phyloP scores from a whole-genome alignment of 129 eudicot species.

The Sambucus nigra region DNA sequence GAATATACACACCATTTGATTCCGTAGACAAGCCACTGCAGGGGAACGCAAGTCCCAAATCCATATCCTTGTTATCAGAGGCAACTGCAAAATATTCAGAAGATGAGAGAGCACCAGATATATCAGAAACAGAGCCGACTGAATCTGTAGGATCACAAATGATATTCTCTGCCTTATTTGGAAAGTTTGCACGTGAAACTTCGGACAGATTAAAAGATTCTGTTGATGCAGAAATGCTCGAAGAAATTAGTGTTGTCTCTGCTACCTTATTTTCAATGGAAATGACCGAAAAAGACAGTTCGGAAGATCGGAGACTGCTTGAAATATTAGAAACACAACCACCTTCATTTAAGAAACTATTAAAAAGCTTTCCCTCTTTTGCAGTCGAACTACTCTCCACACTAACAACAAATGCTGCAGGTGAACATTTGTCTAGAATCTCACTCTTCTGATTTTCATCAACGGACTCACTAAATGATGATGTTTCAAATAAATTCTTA shows the following conservation, averaged over 20 bases:
- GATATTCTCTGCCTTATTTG: conserved; percentile 15
- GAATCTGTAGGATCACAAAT: conserved; percentile 9
- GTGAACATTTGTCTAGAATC: background rate
- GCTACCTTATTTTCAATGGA: conserved; percentile 20
- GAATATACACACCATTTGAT: conserved; percentile 23
- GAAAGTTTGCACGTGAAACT: background rate
- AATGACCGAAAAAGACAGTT: conserved; percentile 10
- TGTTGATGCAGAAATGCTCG: conserved; percentile 12
- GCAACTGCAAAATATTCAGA: conserved; percentile 12
- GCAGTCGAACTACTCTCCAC: conserved; percentile 1
- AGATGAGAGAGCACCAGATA: conserved; percentile 5
- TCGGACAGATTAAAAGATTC: conserved; percentile 12
- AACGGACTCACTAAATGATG: background rate
- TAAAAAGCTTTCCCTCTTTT: conserved; percentile 16
- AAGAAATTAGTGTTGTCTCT: conserved; percentile 7
- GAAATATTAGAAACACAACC: conserved; percentile 14
- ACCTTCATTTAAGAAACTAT: conserved; percentile 13
- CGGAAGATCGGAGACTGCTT: conserved; percentile 16
- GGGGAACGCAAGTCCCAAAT: conserved; percentile 4
- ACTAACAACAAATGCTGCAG: conserved; percentile 6
- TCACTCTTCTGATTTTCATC: conserved; percentile 2
- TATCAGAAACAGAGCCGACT: conserved; percentile 7
- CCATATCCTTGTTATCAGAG: conserved; percentile 12
- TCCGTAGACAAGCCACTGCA: conserved; percentile 5
- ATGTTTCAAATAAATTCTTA: background rate